Evolutionary conservation across 495 filamentous ascomycete genomes (phyloP), one percentile per base, ranked within the genome.

Genomic region (Annulohypoxylon stygium): DNA sequence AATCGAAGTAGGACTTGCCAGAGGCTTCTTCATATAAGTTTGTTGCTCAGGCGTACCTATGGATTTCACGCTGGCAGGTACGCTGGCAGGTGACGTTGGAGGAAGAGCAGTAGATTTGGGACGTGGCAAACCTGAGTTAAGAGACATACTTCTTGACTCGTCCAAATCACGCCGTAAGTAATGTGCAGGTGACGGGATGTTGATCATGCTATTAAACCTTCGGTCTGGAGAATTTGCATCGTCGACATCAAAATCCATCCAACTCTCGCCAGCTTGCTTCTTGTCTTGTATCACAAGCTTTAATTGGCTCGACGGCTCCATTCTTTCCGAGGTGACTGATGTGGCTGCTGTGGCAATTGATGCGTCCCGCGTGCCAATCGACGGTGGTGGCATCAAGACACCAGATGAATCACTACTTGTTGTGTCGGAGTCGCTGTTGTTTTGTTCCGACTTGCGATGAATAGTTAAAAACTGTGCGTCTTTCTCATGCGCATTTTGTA

Each of bases 401-500:
- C 50, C 67, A 25, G 72, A 75, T 60, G 72, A 75, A 70, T 70
- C 67, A 67, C 67, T 75, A 25, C 72, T 75, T 14, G 72, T 58
- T 5, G 72, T 51, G 48, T 70, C 72, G 26, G 72, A 75, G 47
- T 75, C 72, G 51, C 63, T 74, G 3, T 39, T 65, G 20, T 60
- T 69, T 26, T 16, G 74, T 25, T 51, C 60, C 39, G 62, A 58
- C 23, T 55, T 53, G 43, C 58, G 51, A 25, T 59, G 57, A 41
- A 71, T 68, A 37, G 41, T 63, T 9, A 70, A 12, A 37, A 63
- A 36, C 34, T 77, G 69, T 30, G 71, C 53, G 61, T 77, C 67
- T 30, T 73, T 74, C 30, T 79, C 61, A 43, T 77, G 65, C 36
- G 74, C 71, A 10, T 72, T 72, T 63, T 77, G 70, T 26, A 74